These are phyloP conservation scores for Mycosphaerelloides madeirae DNA, from an alignment of 2,329 filamentous ascomycete species.

Conservation along the genomic window DNA sequence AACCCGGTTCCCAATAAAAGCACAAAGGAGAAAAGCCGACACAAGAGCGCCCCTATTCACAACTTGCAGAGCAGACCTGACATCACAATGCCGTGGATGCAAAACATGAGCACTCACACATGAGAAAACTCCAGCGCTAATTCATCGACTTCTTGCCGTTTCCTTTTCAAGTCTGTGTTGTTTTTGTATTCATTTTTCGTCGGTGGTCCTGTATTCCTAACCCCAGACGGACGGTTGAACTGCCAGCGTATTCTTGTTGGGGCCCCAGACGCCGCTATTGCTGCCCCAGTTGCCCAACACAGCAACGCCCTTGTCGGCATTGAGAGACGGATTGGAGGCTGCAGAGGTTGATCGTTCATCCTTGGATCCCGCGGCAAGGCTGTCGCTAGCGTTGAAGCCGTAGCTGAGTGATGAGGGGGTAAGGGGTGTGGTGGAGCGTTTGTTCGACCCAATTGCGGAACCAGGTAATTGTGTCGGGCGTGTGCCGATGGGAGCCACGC, in stretches of 20 bases:
- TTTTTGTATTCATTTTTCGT: no score
- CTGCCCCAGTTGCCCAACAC: constrained; percentile 66
- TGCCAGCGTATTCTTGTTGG: constrained; percentile 67
- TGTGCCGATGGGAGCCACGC: constrained; percentile 90
- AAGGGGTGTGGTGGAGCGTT: constrained; percentile 83
- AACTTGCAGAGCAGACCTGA: no score
- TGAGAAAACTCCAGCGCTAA: constrained; percentile 2
- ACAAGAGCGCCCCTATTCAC: no score
- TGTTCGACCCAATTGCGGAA: constrained; percentile 57
- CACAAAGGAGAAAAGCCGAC: no score
- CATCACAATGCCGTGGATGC: constrained; percentile 1
- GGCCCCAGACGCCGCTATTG: constrained; percentile 79
- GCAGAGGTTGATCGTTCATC: constrained; percentile 55
- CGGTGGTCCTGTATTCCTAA: constrained; percentile 40
- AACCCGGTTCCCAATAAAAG: not conserved
- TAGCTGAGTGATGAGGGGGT: constrained; percentile 76
- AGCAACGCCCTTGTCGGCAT: constrained; percentile 40
- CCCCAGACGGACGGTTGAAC: constrained; percentile 94
- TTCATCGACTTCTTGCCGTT: constrained; percentile 1
- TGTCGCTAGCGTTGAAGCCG: constrained; percentile 54
- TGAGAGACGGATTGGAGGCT: constrained; percentile 52
- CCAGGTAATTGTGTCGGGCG: constrained; percentile 63
- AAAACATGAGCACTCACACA: not conserved
- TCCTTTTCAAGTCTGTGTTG: not conserved
- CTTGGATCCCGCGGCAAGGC: constrained; percentile 45